Conservation (phyloP, 2,329 filamentous ascomycete species). For the Tolypocladium endophyticum region DNA sequence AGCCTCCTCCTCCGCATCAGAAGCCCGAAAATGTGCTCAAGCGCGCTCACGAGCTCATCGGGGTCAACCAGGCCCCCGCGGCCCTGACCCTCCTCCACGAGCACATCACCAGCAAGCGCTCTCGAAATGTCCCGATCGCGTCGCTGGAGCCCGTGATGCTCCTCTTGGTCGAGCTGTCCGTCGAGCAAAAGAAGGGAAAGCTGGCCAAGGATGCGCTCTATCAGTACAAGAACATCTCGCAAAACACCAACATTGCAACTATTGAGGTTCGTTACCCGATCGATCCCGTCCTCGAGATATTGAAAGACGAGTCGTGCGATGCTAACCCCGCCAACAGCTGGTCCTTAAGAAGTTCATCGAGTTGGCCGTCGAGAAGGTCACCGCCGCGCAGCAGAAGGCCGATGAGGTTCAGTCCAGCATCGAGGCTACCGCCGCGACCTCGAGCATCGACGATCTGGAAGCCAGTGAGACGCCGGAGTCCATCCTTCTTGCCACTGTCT, state of each 20-base stretch:
- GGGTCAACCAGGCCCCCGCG: constrained; percentile 84
- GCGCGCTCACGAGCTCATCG: constrained; percentile 97
- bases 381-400: constrained; percentile 88
- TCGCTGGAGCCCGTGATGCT: constrained; percentile 98
- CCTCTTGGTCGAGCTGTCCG: constrained; percentile 90
- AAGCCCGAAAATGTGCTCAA: constrained; percentile 99
- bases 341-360: constrained; percentile 98
- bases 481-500: constrained; percentile 93
- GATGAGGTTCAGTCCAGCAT: constrained; percentile 86
- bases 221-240: constrained; percentile 99
- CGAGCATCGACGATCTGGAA: constrained; percentile 88
- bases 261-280: constrained; percentile 62
- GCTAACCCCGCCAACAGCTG: constrained; percentile 38
- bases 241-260: constrained; percentile 96
- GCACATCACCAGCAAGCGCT: constrained; percentile 97
- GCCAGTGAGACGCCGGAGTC: constrained; percentile 97
- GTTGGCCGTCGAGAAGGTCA: constrained; percentile 91
- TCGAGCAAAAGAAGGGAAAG: constrained; percentile 97
- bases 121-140: constrained; percentile 91
- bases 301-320: neutral
- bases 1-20: constrained; percentile 94
- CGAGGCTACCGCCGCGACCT: constrained; percentile 53
- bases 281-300: neutral
- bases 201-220: constrained; percentile 97
- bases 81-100: constrained; percentile 94